These are phyloP conservation scores for Ophiostoma pallidulum DNA, from an alignment of 2,329 filamentous ascomycete species.

Conservation along the genomic window DNA sequence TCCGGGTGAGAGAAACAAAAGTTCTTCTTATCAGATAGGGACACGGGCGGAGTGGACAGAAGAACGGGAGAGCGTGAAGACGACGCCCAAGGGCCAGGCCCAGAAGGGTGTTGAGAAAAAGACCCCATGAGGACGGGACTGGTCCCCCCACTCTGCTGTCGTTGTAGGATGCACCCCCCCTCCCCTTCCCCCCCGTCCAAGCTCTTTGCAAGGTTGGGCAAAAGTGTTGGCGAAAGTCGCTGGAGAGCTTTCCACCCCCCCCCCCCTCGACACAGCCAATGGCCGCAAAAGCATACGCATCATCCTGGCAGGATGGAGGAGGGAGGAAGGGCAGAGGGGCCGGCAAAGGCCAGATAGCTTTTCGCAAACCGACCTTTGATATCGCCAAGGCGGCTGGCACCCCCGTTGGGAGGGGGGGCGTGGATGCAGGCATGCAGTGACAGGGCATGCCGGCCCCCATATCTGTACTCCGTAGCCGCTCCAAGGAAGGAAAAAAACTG, in stretches of 20 bases:
- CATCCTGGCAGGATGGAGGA: not conserved
- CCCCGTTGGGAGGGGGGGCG: not conserved
- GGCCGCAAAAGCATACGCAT: not conserved
- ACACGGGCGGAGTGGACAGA: slow-evolving; percentile 7
- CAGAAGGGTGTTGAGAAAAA: too few species aligned
- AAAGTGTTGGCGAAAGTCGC: not conserved
- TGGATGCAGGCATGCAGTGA: slow-evolving; percentile 1
- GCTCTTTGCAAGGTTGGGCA: not conserved
- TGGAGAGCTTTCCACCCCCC: not conserved
- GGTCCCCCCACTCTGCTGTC: too few species aligned
- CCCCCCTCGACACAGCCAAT: not conserved
- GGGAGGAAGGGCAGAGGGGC: not conserved
- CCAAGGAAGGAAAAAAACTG: too few species aligned
- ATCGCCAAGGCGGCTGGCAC: not conserved
- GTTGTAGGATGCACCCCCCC: not conserved
- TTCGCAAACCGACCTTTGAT: not conserved
- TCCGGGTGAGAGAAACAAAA: too few species aligned
- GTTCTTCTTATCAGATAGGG: slow-evolving; percentile 3
- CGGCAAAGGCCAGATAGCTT: too few species aligned
- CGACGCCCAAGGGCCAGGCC: too few species aligned
- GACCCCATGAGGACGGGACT: too few species aligned
- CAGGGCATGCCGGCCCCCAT: slow-evolving; percentile 1
- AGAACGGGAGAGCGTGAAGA: too few species aligned
- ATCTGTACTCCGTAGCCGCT: not conserved
- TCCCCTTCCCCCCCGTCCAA: not conserved